phyloP scores from a whole-genome alignment of 2,329 filamentous ascomycete genomes.

The Sordariomycetes sp. region DNA sequence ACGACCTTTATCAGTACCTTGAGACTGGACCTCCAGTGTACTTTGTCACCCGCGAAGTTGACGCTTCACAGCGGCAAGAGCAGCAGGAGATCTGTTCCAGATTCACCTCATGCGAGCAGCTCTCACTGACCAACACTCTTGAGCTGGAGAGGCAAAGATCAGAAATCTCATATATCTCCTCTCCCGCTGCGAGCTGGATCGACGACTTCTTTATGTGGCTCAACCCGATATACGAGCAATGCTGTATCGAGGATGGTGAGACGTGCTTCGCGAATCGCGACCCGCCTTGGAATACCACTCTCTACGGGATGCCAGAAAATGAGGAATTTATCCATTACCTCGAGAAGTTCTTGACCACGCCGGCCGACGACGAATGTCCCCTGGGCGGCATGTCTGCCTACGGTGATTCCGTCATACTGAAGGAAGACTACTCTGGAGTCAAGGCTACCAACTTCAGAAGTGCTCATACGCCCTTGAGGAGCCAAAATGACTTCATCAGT shows the following conservation, averaged over 20 bases:
- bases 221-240: constrained; percentile 68
- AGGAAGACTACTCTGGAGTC: constrained; percentile 56
- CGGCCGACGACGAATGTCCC: constrained; percentile 76
- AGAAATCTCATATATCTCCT: constrained; percentile 77
- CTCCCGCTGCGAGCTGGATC: constrained; percentile 88
- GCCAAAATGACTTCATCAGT: constrained; percentile 85
- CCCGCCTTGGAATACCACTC: constrained; percentile 81
- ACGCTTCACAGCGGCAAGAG: constrained; percentile 63
- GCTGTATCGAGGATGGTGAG: constrained; percentile 61
- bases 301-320: constrained; percentile 86
- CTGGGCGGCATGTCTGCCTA: constrained; percentile 86
- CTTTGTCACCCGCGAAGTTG: constrained; percentile 79
- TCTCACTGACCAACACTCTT: constrained; percentile 79
- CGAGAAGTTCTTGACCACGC: constrained; percentile 69
- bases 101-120: constrained; percentile 78
- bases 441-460: constrained; percentile 87
- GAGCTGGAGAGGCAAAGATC: constrained; percentile 91
- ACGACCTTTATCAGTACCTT: constrained; percentile 89
- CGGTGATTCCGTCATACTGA: constrained; percentile 71
- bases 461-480: constrained; percentile 76
- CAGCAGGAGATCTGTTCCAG: constrained; percentile 86
- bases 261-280: constrained; percentile 72
- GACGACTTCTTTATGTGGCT: constrained; percentile 96
- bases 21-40: constrained; percentile 90
- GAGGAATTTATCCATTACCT: constrained; percentile 86